These are phyloP conservation scores for Candida piceae DNA, from an alignment of 805 yeast genomes.

Conservation along the genomic window DNA sequence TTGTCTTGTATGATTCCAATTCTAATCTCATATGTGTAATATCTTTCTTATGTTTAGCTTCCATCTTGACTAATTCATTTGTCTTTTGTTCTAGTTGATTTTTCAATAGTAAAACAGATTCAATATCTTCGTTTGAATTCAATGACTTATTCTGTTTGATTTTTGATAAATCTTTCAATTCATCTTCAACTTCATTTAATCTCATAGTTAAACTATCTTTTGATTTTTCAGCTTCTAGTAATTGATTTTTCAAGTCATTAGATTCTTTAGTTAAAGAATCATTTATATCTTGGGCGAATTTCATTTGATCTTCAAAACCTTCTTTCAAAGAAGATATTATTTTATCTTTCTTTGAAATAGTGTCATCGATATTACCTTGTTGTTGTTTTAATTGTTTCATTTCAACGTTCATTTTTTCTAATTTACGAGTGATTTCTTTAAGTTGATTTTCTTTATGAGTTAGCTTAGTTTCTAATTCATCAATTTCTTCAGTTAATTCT, in stretches of 20 bases:
- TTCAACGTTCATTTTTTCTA: neutral
- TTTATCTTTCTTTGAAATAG: neutral
- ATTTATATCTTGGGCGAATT: neutral
- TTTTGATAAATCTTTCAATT: neutral
- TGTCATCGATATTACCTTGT: neutral
- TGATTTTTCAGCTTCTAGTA: conserved; percentile 2
- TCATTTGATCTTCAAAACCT: conserved; percentile 2
- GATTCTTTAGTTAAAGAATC: neutral
- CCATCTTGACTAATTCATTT: conserved; percentile 4
- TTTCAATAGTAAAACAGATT: neutral
- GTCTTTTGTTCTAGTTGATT: neutral
- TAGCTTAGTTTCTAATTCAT: neutral
- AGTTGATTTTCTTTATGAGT: neutral
- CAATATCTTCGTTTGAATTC: neutral
- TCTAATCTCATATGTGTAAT: conserved; percentile 11
- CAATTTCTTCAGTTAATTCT: neutral
- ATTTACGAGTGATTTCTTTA: neutral
- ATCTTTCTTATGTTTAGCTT: conserved; percentile 12
- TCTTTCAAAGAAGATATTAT: conserved; percentile 1
- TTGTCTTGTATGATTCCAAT: conserved; percentile 17
- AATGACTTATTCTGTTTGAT: neutral
- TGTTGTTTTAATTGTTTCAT: neutral
- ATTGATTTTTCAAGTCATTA: neutral
- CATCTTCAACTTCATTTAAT: neutral
- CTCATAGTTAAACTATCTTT: too few species aligned